Percentiles rank a stretch among this genome's conserved stretches.
Conservation (phyloP, 176 grass and related monocot species). For the Zizania latifolia region DNA sequence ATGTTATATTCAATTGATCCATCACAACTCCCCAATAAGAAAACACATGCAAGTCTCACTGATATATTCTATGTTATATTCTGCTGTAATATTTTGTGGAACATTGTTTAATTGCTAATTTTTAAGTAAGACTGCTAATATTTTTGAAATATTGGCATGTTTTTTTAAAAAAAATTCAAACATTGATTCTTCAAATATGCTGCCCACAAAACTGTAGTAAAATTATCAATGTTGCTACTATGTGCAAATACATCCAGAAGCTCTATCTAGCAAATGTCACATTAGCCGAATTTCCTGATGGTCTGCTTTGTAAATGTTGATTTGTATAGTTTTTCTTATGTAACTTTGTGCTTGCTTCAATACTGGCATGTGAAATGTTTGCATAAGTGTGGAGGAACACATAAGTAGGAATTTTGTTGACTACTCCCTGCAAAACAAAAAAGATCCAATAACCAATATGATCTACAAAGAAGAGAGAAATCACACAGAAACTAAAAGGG, state of each 20-base stretch:
- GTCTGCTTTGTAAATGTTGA: neutral
- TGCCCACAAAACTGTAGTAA: neutral
- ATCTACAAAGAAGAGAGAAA: neutral
- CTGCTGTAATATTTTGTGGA: neutral
- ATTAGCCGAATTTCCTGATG: neutral
- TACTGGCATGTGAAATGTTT: neutral
- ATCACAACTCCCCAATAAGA: neutral
- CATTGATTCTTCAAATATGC: neutral
- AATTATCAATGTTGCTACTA: neutral
- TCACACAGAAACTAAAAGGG: neutral
- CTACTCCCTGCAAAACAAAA: neutral
- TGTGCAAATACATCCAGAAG: slow-evolving; percentile 3
- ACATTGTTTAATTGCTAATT: neutral
- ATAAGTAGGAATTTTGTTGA: neutral
- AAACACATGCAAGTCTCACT: neutral
- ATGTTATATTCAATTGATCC: neutral
- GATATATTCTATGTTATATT: neutral
- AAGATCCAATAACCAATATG: neutral
- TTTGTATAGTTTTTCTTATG: neutral
- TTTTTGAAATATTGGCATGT: neutral
- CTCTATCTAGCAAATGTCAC: neutral
- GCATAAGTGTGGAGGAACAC: neutral
- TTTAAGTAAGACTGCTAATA: neutral
- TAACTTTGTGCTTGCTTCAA: neutral
- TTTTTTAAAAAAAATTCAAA: neutral